phyloP scores from a whole-genome alignment of 179 eudicot species.

The Pouteria campechiana region DNA sequence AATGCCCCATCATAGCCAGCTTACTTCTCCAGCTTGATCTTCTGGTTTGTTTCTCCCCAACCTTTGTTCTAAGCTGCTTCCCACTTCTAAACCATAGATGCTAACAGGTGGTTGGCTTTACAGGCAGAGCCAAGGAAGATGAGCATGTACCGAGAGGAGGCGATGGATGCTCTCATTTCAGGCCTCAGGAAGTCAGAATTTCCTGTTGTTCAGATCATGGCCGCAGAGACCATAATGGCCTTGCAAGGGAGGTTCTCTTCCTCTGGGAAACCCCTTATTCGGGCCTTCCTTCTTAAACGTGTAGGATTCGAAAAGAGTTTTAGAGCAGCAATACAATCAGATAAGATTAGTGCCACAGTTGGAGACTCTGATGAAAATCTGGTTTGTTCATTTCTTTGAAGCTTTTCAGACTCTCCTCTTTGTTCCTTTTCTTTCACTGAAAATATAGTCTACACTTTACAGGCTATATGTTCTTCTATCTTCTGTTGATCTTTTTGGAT shows the following conservation, averaged over 20 bases:
- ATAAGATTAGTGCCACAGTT: constrained; percentile 11
- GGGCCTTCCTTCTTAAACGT: constrained; percentile 29
- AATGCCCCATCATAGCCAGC: constrained; percentile 33
- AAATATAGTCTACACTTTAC: not conserved
- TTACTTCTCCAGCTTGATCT: constrained; percentile 48
- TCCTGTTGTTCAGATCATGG: constrained; percentile 31
- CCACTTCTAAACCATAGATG: not conserved
- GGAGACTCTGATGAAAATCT: constrained; percentile 17
- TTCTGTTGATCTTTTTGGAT: not conserved
- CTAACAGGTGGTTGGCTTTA: not conserved
- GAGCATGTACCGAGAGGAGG: constrained; percentile 48
- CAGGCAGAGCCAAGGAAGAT: constrained; percentile 42
- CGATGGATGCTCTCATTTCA: constrained; percentile 35
- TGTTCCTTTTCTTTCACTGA: not conserved
- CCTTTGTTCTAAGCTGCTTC: not conserved
- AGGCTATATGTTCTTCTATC: not conserved
- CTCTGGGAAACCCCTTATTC: constrained; percentile 28
- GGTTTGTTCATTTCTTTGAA: constrained; percentile 16
- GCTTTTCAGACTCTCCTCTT: not conserved
- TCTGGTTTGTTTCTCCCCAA: constrained; percentile 20
- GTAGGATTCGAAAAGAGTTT: constrained; percentile 24
- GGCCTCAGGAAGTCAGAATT: constrained; percentile 32
- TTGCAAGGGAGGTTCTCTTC: constrained; percentile 42
- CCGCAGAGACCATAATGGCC: constrained; percentile 33
- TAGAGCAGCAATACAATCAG: constrained; percentile 18